A percentile compares a stretch with the other conserved stretches of the same genome.
Evolutionary conservation across 1,284 basidiomycete species (phyloP).

Genomic region (Leccinum brunneo-olivaceum): DNA sequence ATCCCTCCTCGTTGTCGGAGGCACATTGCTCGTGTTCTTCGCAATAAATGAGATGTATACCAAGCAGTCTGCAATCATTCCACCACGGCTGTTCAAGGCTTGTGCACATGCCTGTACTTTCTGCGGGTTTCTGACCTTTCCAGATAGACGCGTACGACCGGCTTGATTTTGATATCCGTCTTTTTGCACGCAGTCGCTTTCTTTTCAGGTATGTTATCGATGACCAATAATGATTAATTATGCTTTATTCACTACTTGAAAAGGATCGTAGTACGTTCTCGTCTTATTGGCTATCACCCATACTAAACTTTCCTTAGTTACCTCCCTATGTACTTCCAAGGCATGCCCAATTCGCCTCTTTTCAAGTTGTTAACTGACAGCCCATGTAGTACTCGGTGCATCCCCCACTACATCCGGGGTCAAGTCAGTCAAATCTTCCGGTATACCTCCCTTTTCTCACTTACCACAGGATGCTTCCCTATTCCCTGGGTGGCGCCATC

Average conservation of each 20-base stretch:
- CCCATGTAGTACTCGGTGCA: conserved; percentile 34
- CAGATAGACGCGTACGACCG: conserved; percentile 37
- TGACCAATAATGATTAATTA: too few relatives aligned
- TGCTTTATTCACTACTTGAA: too few relatives aligned
- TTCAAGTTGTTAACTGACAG: conserved; percentile 19
- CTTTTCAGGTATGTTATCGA: too few relatives aligned
- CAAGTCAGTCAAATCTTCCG: conserved; percentile 12
- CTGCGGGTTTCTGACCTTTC: conserved; percentile 2
- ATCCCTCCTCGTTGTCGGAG: conserved; percentile 43
- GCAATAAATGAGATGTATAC: conserved; percentile 42
- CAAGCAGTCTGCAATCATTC: conserved; percentile 46
- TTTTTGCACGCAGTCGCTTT: conserved; percentile 38
- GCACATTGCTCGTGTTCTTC: conserved; percentile 34
- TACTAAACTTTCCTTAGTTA: conserved; percentile 20
- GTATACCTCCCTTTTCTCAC: background rate
- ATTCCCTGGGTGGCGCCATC: conserved; percentile 33
- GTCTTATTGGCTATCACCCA: background rate
- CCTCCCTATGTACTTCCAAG: conserved; percentile 28
- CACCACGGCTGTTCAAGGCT: conserved; percentile 40
- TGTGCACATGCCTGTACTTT: background rate
- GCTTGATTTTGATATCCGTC: conserved; percentile 32
- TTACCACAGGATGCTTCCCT: conserved; percentile 36
- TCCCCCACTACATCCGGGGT: conserved; percentile 40
- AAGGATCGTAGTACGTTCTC: too few relatives aligned
- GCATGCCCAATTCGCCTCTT: conserved; percentile 7